A percentile compares a stretch with the other conserved stretches of the same genome.
Evolutionary conservation across 106 monocot genomes (phyloP).

Genomic region (Vanilla planifolia): DNA sequence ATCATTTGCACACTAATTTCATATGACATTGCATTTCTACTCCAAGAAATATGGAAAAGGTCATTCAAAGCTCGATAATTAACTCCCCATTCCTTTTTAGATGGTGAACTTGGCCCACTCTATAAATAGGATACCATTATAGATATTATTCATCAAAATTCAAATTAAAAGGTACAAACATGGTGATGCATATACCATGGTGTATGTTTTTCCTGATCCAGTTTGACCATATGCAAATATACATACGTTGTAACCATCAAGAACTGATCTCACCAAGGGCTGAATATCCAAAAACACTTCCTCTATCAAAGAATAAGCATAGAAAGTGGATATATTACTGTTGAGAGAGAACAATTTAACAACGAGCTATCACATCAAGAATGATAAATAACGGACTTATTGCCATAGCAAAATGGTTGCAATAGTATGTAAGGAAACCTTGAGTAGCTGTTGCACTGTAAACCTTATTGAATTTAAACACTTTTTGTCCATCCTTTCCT

Average conservation of each 20-base stretch:
- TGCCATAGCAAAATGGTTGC: neutral
- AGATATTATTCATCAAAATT: neutral
- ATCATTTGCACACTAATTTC: constrained; percentile 82
- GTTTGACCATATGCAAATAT: constrained; percentile 92
- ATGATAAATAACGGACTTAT: no score
- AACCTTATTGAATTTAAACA: constrained; percentile 75
- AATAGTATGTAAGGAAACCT: constrained; percentile 32
- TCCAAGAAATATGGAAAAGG: constrained; percentile 59
- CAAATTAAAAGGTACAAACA: neutral
- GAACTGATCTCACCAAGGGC: constrained; percentile 54
- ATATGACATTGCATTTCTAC: constrained; percentile 34
- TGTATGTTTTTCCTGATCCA: constrained; percentile 92
- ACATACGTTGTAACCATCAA: constrained; percentile 79
- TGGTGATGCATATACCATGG: constrained; percentile 41
- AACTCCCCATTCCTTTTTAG: constrained; percentile 62
- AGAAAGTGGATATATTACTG: neutral
- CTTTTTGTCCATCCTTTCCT: constrained; percentile 57
- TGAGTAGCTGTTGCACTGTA: constrained; percentile 61
- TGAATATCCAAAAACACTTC: constrained; percentile 62
- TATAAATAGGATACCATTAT: constrained; percentile 4
- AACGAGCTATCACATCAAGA: neutral
- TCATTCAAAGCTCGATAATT: constrained; percentile 79
- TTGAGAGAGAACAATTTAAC: neutral
- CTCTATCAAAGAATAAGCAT: constrained; percentile 28
- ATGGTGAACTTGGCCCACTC: constrained; percentile 49